These are phyloP conservation scores for Trichophyton simii DNA, from an alignment of 2,329 filamentous ascomycete species.

Conservation along the genomic window DNA sequence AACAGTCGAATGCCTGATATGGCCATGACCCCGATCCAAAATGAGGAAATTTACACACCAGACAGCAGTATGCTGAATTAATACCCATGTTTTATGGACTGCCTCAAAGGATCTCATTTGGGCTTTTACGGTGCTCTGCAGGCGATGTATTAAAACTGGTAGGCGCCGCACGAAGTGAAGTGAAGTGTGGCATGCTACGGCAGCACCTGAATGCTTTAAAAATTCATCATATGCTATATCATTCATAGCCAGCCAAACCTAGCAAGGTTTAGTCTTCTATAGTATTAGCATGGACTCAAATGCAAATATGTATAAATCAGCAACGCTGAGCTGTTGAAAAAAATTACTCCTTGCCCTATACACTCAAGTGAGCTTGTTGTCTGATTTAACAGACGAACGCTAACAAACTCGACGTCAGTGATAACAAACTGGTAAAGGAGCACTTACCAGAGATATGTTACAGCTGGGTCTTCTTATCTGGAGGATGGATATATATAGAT, in stretches of 20 bases:
- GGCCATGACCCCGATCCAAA: not conserved
- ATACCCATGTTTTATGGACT: not conserved
- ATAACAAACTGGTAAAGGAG: not conserved
- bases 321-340: not conserved
- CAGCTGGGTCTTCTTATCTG: not conserved
- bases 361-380: not conserved
- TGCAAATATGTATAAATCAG: not conserved
- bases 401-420: not conserved
- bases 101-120: too few relatives aligned
- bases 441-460: not conserved
- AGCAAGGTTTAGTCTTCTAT: too few relatives aligned
- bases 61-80: not conserved
- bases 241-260: too few relatives aligned
- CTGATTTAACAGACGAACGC: not conserved
- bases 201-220: too few relatives aligned
- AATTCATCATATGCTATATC: too few relatives aligned
- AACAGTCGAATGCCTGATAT: constrained; percentile 4
- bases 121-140: too few relatives aligned
- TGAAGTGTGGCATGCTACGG: too few relatives aligned
- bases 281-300: too few relatives aligned
- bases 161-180: too few relatives aligned
- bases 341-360: not conserved
- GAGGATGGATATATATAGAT: not conserved
- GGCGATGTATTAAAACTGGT: too few relatives aligned
- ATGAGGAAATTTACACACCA: not conserved